Evolutionary conservation across 768 basidiomycete species (phyloP), one percentile per base, ranked within the genome.

Genomic region (Mycena pura): DNA sequence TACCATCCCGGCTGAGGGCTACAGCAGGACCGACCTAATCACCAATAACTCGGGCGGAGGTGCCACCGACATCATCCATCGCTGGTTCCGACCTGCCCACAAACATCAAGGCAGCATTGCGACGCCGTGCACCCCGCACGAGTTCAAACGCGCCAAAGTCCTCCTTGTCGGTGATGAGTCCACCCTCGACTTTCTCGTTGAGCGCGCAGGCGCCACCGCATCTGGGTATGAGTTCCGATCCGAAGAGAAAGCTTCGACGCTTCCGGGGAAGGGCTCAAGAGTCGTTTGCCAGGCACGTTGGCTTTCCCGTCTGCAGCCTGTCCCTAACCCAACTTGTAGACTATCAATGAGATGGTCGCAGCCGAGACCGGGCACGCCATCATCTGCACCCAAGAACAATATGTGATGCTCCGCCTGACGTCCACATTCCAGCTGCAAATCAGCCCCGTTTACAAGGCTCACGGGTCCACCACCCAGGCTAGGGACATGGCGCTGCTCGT

Each of bases 261-360:
- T 58, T 25, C 6, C 8, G 40, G 57, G 57, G 8, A 58, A 58
- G 57, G 48, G 39, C 5, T 31, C 49, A 7, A 25, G 17, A 17
- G 44, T 58, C 22, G 6, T 58, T 5, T 41, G 39, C 21, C 57
- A 49, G 48, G 48, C 40, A 49, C 29, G 48, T 50, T 21, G 9
- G 25, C 55, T n/a, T 47, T 57, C 28, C 19, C n/a, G 8, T 48
- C 24, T 19, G 22, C 40, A 38, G 41, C 48, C 27, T 44, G 39
- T 27, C 25, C 29, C 57, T 58, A 27, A 58, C 40, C 28, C 11
- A 21, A 7, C 17, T 51, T 19, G 11, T 29, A 54, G 52, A 17
- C 32, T 13, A 58, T 51, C 24, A 58, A 58, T 19, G 57, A 58
- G 11, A 58, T 58, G 57, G 15, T 58, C 40, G 4, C 40, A 17